Evolutionary conservation across 768 basidiomycete genomes (phyloP).

Genomic region (Suillus plorans): DNA sequence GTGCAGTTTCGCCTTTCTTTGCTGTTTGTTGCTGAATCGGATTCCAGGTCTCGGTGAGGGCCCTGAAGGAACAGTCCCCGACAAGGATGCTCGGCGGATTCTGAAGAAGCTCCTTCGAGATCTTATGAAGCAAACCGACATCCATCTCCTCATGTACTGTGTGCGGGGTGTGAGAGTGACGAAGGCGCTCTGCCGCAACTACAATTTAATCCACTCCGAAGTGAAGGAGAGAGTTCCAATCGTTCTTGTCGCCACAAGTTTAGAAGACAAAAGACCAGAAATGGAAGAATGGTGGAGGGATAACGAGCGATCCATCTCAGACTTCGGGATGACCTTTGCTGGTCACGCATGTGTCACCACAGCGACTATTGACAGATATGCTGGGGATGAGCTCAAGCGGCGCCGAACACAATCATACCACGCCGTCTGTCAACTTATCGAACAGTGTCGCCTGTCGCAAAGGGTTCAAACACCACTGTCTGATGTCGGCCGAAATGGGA

Average conservation of each 20-base stretch:
- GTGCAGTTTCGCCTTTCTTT: background rate
- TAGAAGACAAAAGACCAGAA: slow-evolving; percentile 33
- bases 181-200: slow-evolving; percentile 27
- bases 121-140: slow-evolving; percentile 26
- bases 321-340: slow-evolving; percentile 35
- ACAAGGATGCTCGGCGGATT: slow-evolving; percentile 21
- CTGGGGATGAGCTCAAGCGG: slow-evolving; percentile 15
- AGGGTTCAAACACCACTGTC: background rate
- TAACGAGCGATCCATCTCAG: slow-evolving; percentile 31
- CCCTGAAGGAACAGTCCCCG: slow-evolving; percentile 26
- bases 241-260: slow-evolving; percentile 34
- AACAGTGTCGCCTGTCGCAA: background rate
- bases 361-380: slow-evolving; percentile 22
- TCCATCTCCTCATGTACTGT: slow-evolving; percentile 34
- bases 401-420: slow-evolving; percentile 20
- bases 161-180: slow-evolving; percentile 33
- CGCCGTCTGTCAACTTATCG: slow-evolving; percentile 19
- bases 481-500: background rate
- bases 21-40: background rate
- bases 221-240: slow-evolving; percentile 30
- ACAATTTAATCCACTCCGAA: slow-evolving; percentile 27
- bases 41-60: slow-evolving; percentile 31
- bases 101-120: slow-evolving; percentile 34
- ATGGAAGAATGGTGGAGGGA: slow-evolving; percentile 40
- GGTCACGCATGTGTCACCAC: slow-evolving; percentile 43